Evolutionary conservation across 202 grass and related monocot genomes (phyloP).

Genomic region (Setaria italica): DNA sequence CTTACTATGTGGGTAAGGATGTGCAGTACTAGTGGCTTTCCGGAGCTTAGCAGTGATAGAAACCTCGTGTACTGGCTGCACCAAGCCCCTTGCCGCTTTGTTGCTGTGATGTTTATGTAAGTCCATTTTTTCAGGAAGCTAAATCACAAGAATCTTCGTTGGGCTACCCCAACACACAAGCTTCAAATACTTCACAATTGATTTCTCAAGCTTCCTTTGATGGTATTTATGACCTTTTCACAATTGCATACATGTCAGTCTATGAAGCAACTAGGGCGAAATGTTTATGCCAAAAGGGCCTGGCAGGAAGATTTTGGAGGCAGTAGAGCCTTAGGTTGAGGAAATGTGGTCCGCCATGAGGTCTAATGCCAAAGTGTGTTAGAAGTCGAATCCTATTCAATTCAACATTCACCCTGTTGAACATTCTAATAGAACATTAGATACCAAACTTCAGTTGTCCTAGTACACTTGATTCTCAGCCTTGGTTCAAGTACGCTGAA

Average conservation of each 20-base stretch:
- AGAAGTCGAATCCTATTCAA: constrained; percentile 20
- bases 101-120: constrained; percentile 40
- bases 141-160: constrained; percentile 64
- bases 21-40: constrained; percentile 44
- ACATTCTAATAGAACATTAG: not conserved
- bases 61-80: constrained; percentile 35
- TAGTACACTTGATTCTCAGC: constrained; percentile 6
- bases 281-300: not conserved
- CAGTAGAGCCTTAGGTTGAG: not conserved
- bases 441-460: constrained; percentile 2
- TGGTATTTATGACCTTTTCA: constrained; percentile 64
- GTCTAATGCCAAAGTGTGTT: constrained; percentile 21
- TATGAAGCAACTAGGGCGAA: constrained; percentile 23
- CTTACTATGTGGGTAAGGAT: constrained; percentile 36
- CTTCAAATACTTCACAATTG: constrained; percentile 71
- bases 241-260: constrained; percentile 36
- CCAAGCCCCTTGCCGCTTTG: constrained; percentile 30
- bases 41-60: constrained; percentile 28
- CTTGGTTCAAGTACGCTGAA: constrained; percentile 27
- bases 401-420: not conserved
- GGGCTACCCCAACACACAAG: constrained; percentile 47
- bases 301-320: constrained; percentile 5
- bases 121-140: constrained; percentile 64
- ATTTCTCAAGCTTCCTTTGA: constrained; percentile 68
- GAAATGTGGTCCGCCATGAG: constrained; percentile 17